Conservation (phyloP, 305 asterid species). For the Ajuga reptans region DNA sequence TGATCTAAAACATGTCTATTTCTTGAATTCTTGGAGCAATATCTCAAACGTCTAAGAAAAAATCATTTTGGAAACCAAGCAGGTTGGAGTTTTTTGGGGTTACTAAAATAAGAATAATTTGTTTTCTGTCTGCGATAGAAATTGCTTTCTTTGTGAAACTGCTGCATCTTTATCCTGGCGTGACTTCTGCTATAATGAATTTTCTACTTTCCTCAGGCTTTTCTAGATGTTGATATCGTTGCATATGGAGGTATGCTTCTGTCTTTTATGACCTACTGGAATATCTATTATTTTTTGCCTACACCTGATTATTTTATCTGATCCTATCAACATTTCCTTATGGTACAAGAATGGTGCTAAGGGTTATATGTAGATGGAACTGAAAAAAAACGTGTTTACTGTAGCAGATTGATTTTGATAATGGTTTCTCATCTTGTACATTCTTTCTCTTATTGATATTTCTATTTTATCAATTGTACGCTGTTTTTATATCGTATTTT, state of each 20-base stretch:
- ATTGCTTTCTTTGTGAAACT: neutral
- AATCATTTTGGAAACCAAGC: neutral
- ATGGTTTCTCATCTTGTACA: too few relatives aligned
- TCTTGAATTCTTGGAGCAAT: neutral
- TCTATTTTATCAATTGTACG: neutral
- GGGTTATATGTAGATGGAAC: too few relatives aligned
- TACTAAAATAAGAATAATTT: neutral
- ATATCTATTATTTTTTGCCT: neutral
- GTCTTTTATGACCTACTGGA: constrained; percentile 1
- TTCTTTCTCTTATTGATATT: neutral
- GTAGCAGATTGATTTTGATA: too few relatives aligned
- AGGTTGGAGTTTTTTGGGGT: neutral
- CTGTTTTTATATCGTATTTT: neutral
- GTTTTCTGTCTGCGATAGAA: neutral
- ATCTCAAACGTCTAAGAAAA: neutral
- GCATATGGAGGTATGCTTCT: constrained; percentile 47
- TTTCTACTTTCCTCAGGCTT: constrained; percentile 50
- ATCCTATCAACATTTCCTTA: neutral
- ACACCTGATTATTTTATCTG: neutral
- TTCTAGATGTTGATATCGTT: constrained; percentile 41
- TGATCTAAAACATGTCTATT: neutral
- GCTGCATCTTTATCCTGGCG: constrained; percentile 7
- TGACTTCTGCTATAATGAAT: constrained; percentile 16
- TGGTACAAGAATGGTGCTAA: too few relatives aligned
- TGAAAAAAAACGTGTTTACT: too few relatives aligned